Conservation (phyloP, 2,329 filamentous ascomycete genomes). For the Pseudocercospora pini-densiflorae region DNA sequence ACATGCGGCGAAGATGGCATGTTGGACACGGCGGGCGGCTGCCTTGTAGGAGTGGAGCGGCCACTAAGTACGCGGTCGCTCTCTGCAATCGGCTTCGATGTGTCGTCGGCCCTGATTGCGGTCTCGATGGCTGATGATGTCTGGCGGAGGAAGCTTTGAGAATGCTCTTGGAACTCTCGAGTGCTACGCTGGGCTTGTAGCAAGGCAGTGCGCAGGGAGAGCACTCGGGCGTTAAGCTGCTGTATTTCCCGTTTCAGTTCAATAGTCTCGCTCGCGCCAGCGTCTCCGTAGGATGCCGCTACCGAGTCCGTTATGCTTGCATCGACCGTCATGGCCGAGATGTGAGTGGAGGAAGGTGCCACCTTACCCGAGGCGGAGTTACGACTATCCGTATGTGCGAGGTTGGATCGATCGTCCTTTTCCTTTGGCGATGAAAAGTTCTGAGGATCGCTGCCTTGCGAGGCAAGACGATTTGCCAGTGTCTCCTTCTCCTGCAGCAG, state of each 20-base stretch:
- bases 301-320: neutral
- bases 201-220: conserved; percentile 19
- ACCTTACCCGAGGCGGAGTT: neutral
- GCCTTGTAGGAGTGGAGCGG: conserved; percentile 9
- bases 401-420: neutral
- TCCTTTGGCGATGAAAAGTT: neutral
- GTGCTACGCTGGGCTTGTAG: conserved; percentile 20
- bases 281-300: neutral
- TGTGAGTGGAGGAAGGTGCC: neutral
- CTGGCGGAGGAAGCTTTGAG: conserved; percentile 19
- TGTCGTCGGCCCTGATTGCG: conserved; percentile 19
- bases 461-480: conserved; percentile 31
- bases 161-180: conserved; percentile 15
- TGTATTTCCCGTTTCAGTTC: conserved; percentile 19
- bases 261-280: neutral
- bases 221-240: conserved; percentile 22
- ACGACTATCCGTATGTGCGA: neutral
- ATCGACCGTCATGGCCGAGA: neutral
- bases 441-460: conserved; percentile 12
- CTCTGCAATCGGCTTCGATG: conserved; percentile 12
- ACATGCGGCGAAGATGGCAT: neutral
- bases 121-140: conserved; percentile 13
- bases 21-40: neutral
- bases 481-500: conserved; percentile 47
- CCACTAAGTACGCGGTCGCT: neutral